Evolutionary conservation across 2,329 filamentous ascomycete genomes (phyloP), one percentile per base, ranked within the genome.

Genomic region (Coniochaeta sp.): DNA sequence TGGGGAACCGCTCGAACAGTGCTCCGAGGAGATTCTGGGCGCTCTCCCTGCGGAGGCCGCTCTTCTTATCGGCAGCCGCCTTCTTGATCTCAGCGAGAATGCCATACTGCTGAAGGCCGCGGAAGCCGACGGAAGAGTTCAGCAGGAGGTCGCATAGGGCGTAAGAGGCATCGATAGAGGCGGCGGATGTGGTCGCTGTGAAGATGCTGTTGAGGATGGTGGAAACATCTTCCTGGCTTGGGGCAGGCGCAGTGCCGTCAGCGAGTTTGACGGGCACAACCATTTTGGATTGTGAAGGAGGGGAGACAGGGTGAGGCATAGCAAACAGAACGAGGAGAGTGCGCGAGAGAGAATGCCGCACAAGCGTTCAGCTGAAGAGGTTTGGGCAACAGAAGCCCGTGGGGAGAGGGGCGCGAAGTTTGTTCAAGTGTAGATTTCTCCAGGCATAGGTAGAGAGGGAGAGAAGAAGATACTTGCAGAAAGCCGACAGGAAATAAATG

Each of bases 1-100:
- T 79, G 54, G 92, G 90, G 70, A 98, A 89, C 44, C 89, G 87
- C 80, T 99, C 95, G 69, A 98, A 93, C 55, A 99, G 80, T 59
- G 96, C 93, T 61, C 96, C 95, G 26, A 98, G 83, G 47, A 96
- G 88, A 74, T 97, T 96, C 86, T 98, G 96, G 65, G 93, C 89
- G 70, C 92, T 91, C 78, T 99, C 95, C 68, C 93, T 85, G 67
- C 85, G 86, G 43, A 89, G 82, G 17, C 89, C 89, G 74, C 88
- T 93, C 82, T 99, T 99, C 86, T 98, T 99, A 78, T 98, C 92
- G 67, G 81, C 78, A 4, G 93, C 92, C 40, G 90, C 91, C 81
- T 96, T 85, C 71, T 80, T 83, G 64, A 85, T 65, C 71, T 84
- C 81, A 67, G 77, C 72, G 31, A 85, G 69, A 65, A 87, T 71